A percentile compares a stretch with the other conserved stretches of the same genome.
Conservation (phyloP, 139 green algal species). For the Pseudopediastrum boryanum region DNA sequence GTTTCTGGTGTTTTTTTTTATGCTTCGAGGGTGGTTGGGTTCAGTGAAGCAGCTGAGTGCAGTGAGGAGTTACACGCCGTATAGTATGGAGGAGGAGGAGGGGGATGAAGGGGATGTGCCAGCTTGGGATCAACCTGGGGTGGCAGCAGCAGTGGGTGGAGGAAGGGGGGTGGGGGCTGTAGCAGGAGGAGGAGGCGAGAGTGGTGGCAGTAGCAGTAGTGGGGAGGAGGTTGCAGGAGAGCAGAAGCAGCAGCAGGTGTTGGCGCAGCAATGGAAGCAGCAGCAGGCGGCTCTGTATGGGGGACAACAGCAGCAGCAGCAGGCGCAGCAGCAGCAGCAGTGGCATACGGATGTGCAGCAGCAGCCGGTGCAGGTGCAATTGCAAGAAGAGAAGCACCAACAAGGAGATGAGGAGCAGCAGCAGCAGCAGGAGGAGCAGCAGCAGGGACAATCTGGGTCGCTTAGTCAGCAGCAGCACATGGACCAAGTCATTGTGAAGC, state of each 20-base stretch:
- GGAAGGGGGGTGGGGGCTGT: neutral
- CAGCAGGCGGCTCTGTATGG: neutral
- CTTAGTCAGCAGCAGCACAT: too few relatives aligned
- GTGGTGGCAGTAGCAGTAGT: neutral
- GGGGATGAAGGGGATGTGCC: conserved; percentile 4
- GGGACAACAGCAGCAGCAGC: neutral
- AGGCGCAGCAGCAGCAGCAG: neutral
- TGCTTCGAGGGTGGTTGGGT: conserved; percentile 69
- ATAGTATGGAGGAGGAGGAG: too few relatives aligned
- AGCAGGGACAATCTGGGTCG: neutral
- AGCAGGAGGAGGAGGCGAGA: conserved; percentile 31
- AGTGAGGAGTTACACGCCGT: too few relatives aligned
- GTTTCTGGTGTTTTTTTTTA: conserved; percentile 69
- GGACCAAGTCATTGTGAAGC: too few relatives aligned
- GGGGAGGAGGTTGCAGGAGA: neutral
- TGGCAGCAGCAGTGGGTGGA: conserved; percentile 24
- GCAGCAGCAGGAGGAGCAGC: conserved; percentile 11
- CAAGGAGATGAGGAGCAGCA: neutral
- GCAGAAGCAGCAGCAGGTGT: neutral
- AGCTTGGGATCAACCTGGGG: neutral
- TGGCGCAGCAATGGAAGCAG: conserved; percentile 23
- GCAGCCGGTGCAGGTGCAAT: neutral
- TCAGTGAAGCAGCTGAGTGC: neutral
- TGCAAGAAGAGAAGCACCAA: neutral
- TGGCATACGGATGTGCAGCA: neutral